Base-by-base conservation (phyloP, 78 protist genomes). In the Acrasis kona region DNA sequence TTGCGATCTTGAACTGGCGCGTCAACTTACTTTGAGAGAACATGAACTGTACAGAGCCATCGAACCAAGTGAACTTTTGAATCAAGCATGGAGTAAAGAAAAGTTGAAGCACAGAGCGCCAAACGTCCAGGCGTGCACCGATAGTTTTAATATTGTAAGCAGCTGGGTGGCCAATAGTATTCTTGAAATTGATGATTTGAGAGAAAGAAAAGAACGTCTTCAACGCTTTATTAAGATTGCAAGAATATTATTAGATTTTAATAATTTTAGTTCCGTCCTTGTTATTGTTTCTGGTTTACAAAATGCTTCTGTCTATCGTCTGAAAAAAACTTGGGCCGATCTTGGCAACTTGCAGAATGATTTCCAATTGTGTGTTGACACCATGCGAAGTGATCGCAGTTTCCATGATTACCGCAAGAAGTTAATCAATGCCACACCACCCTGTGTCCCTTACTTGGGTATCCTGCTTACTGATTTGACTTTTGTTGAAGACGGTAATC, bases 391-490 rank as follows among this genome's bases (percentile, higher is more conserved):
- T 32, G 85, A 5, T 40, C 77, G 19, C 30, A 37, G 72, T 39
- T n/a, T 71, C 0, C 68, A 77, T 31, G 4, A 81, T 74, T 50
- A 50, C 77, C 84, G 92, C 61, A 81, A 70, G 28, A 79, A 65
- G 61, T 39, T 84, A 2, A 50, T 65, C 32, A 65, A 57, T 10
- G 68, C 84, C 34, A 58, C 50, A 29, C 88, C 90, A 29, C 88
- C 92, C 0, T 82, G 85, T 41, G 76, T 87, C 32, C 91, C 91
- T 10, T 87, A 84, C 71, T 28, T 85, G 7, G 92, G 92, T 6
- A 85, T 87, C 10, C 84, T 80, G 37, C 83, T 87, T 65, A 42
- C 84, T 10, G 92, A 87, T 68, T 67, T 87, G 29, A 85, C 89
- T 0, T 85, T 87, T 42, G 70, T 84, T 8, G 92, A 84, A 9